Conservation (phyloP, 2,329 filamentous ascomycete species). For the Phaeophleospora eucalypticola region DNA sequence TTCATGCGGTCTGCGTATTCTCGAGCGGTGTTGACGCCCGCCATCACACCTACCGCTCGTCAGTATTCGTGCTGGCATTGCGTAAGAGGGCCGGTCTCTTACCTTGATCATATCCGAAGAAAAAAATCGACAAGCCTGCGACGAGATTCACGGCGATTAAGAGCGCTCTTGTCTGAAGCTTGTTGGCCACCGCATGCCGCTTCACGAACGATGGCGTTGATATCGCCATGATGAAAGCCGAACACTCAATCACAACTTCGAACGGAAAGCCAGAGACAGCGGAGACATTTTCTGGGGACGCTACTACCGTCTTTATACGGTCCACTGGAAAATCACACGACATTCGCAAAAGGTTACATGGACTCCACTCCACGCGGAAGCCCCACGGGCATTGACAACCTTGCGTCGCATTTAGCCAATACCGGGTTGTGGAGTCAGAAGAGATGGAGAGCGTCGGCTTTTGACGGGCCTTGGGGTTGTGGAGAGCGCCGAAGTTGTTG, state of each 20-base stretch:
- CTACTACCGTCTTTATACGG: background rate
- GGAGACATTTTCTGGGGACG: background rate
- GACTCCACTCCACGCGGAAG: no score
- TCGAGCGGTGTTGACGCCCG: constrained; percentile 62
- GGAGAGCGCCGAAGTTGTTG: no score
- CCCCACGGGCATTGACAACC: no score
- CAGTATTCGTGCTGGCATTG: background rate
- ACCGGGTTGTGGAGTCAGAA: background rate
- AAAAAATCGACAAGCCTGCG: constrained; percentile 63
- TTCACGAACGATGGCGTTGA: constrained; percentile 21
- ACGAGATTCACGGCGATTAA: constrained; percentile 60
- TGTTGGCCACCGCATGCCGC: constrained; percentile 28
- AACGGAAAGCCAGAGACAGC: background rate
- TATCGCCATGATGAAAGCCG: background rate
- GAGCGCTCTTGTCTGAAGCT: constrained; percentile 52
- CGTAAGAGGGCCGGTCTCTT: constrained; percentile 33
- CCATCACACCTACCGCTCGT: constrained; percentile 42
- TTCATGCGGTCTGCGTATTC: constrained; percentile 63
- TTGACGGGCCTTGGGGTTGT: background rate
- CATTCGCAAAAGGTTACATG: background rate
- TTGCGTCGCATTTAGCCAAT: no score
- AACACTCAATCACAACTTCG: background rate
- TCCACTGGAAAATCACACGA: background rate
- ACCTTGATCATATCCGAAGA: constrained; percentile 48
- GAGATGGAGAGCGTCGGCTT: background rate